phyloP scores from a whole-genome alignment of 805 yeast species.

The Candida pini region DNA sequence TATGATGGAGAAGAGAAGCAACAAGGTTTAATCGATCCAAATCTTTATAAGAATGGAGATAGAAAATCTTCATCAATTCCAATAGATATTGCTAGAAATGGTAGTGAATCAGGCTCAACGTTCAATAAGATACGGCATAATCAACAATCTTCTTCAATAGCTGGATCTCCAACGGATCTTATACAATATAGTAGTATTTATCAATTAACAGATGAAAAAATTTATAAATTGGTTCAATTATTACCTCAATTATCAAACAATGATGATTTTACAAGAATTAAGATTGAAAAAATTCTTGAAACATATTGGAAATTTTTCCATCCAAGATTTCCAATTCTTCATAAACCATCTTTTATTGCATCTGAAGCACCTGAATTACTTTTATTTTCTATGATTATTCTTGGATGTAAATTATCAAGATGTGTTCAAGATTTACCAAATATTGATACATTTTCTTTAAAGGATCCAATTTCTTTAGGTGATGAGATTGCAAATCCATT shows the following conservation, averaged over 20 bases:
- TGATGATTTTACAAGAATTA: slow-evolving; percentile 24
- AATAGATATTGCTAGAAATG: background rate
- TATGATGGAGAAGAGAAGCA: slow-evolving; percentile 1
- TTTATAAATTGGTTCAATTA: slow-evolving; percentile 18
- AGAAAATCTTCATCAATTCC: no score
- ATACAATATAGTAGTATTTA: slow-evolving; percentile 1
- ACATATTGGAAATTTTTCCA: slow-evolving; percentile 57
- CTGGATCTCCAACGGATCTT: background rate
- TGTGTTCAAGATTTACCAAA: slow-evolving; percentile 25
- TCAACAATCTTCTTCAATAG: background rate
- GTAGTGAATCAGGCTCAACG: background rate
- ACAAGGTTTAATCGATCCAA: background rate
- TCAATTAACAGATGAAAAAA: slow-evolving; percentile 12
- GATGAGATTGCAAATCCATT: slow-evolving; percentile 12
- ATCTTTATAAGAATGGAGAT: background rate
- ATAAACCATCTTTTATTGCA: slow-evolving; percentile 53
- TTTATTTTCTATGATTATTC: slow-evolving; percentile 47
- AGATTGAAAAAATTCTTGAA: slow-evolving; percentile 25
- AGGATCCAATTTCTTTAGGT: slow-evolving; percentile 34
- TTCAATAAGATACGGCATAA: no score
- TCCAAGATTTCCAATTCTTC: slow-evolving; percentile 54
- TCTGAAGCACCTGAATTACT: slow-evolving; percentile 42
- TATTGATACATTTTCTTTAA: slow-evolving; percentile 15
- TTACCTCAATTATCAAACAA: slow-evolving; percentile 24
- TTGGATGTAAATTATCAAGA: slow-evolving; percentile 41